Conservation (phyloP, 441 rosid species). For the Kokia cookei region DNA sequence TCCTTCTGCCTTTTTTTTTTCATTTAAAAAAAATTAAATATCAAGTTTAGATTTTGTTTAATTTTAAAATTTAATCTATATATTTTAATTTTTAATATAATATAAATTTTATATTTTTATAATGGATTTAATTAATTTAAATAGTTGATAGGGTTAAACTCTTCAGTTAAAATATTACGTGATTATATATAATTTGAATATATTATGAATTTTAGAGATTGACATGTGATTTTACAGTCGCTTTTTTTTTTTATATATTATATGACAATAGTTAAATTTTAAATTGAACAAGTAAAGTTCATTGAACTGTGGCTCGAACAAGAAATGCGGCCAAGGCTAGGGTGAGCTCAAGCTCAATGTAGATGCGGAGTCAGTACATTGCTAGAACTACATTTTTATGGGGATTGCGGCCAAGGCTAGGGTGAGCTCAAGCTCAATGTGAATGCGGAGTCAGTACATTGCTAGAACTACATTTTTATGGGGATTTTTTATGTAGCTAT, state of each 20-base stretch:
- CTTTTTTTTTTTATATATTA: too few relatives aligned
- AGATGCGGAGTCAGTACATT: conserved; percentile 30
- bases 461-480: background rate
- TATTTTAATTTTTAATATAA: too few relatives aligned
- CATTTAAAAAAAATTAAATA: too few relatives aligned
- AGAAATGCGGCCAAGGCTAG: conserved; percentile 22
- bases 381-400: background rate
- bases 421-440: conserved; percentile 28
- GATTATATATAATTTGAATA: too few relatives aligned
- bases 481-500: background rate
- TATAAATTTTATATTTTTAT: too few relatives aligned
- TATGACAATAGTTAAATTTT: too few relatives aligned
- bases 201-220: fast-evolving
- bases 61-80: too few relatives aligned
- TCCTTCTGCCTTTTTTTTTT: too few relatives aligned
- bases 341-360: conserved; percentile 28
- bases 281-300: conserved; percentile 50
- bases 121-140: too few relatives aligned
- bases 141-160: too few relatives aligned
- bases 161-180: too few relatives aligned
- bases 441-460: conserved; percentile 29
- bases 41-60: too few relatives aligned
- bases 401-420: conserved; percentile 17
- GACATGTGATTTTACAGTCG: fast-evolving
- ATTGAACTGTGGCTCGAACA: conserved; percentile 47